Evolutionary conservation across 768 basidiomycete genomes (phyloP).

Genomic region (Myochromella boudieri): DNA sequence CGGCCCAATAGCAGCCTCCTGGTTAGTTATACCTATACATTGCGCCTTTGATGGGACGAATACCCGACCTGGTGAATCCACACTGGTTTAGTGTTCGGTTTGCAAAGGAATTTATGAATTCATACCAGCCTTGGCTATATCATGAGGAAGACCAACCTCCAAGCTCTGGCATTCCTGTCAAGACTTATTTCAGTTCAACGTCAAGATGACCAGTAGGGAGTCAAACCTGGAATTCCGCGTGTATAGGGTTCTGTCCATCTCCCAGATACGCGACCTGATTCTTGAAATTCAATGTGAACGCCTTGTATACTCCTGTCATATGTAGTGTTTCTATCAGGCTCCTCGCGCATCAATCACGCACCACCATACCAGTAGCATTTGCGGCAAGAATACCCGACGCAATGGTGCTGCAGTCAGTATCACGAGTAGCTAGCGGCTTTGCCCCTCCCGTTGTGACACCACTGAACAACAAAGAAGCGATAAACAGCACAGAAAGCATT

Average conservation of each 20-base stretch:
- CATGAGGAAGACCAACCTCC: conserved; percentile 8
- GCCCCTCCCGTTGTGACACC: too few relatives aligned
- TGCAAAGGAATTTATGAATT: background rate
- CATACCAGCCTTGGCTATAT: conserved; percentile 4
- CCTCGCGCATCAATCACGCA: background rate
- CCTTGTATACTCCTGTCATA: conserved; percentile 7
- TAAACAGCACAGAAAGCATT: too few relatives aligned
- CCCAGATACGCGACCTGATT: conserved; percentile 6
- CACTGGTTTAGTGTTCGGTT: too few relatives aligned
- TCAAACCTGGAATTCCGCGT: conserved; percentile 5
- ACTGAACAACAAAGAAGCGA: too few relatives aligned
- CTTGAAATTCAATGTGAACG: conserved; percentile 4
- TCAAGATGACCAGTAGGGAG: too few relatives aligned
- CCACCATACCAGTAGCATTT: conserved; percentile 4
- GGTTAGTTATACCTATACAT: conserved; percentile 10
- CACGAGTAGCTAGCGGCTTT: background rate
- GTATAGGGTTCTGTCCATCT: conserved; percentile 5
- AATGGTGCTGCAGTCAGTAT: conserved; percentile 7
- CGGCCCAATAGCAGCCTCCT: background rate
- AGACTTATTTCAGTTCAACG: background rate
- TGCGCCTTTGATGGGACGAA: conserved; percentile 5
- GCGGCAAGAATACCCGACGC: conserved; percentile 6
- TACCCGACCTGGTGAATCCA: conserved; percentile 1
- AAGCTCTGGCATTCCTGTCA: conserved; percentile 7
- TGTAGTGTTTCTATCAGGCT: background rate